These are phyloP conservation scores for Mallotus japonicus DNA, from an alignment of 441 rosid species.

Conservation along the genomic window DNA sequence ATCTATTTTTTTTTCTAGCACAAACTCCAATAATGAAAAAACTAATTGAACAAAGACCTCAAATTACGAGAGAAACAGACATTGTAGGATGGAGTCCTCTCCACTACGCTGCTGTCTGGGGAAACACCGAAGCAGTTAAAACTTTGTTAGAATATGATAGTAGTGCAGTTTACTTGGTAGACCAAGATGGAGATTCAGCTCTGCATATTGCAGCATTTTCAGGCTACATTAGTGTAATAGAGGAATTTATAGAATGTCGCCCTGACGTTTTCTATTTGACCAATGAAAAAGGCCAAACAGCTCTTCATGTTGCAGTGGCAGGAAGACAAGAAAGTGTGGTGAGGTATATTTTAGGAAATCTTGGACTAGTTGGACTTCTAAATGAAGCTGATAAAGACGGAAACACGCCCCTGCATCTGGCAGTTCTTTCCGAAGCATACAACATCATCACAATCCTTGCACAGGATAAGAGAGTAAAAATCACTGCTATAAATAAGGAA, in stretches of 20 bases:
- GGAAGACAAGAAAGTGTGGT: neutral
- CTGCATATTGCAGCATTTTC: neutral
- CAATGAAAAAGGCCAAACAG: slow-evolving; percentile 2
- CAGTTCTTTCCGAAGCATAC: neutral
- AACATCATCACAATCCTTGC: neutral
- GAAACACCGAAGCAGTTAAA: neutral
- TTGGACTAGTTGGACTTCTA: neutral
- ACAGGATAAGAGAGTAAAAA: neutral
- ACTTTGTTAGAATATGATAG: neutral
- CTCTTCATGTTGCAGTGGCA: neutral
- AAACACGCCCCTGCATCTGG: slow-evolving; percentile 13
- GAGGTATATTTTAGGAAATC: no score
- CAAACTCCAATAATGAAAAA: no score
- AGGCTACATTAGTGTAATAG: neutral
- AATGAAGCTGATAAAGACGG: slow-evolving; percentile 6
- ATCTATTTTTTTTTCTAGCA: neutral
- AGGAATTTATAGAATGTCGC: neutral
- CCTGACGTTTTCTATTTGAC: neutral
- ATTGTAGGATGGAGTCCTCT: no score
- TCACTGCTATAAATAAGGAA: slow-evolving; percentile 4
- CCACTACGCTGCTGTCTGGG: neutral
- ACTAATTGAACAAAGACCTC: neutral
- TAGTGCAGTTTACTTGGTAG: neutral
- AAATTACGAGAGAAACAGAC: neutral
- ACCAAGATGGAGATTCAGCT: slow-evolving; percentile 10